Conservation (phyloP, 202 grass and related monocot genomes). For the Musa balbisiana region DNA sequence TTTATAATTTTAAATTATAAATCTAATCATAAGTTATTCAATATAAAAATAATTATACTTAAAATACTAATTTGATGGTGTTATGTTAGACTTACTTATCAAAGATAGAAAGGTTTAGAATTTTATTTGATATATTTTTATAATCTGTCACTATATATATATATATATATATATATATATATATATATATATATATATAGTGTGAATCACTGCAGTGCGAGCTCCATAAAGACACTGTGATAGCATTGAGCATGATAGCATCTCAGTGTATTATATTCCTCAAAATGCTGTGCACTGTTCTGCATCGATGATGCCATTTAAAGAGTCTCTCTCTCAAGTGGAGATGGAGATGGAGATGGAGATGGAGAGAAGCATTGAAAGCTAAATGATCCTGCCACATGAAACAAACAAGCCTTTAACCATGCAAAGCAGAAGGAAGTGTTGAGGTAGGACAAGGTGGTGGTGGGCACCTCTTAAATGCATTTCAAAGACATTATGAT, state of each 20-base stretch:
- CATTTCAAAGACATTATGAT: conserved; percentile 22
- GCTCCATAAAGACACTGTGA: too few relatives aligned
- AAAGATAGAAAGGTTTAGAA: too few relatives aligned
- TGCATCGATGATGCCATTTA: conserved; percentile 8
- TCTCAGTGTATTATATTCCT: background rate
- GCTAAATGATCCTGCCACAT: conserved; percentile 1
- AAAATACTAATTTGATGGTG: too few relatives aligned
- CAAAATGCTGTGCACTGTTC: background rate
- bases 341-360: background rate
- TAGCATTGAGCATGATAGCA: background rate
- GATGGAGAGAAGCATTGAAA: background rate
- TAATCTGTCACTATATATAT: too few relatives aligned
- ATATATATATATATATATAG: too few relatives aligned
- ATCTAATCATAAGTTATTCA: too few relatives aligned
- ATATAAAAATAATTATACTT: too few relatives aligned
- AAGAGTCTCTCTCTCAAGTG: background rate
- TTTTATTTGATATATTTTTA: too few relatives aligned
- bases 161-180: too few relatives aligned
- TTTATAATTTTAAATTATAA: too few relatives aligned
- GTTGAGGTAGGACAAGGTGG: conserved; percentile 21
- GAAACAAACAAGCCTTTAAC: background rate
- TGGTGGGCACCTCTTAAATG: conserved; percentile 51
- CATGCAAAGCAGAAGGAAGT: background rate
- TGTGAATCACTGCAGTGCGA: too few relatives aligned
- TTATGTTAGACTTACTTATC: too few relatives aligned